Evolutionary conservation across 139 green algal species (phyloP), one percentile per base, ranked within the genome.

Genomic region (Trebouxia sp.): DNA sequence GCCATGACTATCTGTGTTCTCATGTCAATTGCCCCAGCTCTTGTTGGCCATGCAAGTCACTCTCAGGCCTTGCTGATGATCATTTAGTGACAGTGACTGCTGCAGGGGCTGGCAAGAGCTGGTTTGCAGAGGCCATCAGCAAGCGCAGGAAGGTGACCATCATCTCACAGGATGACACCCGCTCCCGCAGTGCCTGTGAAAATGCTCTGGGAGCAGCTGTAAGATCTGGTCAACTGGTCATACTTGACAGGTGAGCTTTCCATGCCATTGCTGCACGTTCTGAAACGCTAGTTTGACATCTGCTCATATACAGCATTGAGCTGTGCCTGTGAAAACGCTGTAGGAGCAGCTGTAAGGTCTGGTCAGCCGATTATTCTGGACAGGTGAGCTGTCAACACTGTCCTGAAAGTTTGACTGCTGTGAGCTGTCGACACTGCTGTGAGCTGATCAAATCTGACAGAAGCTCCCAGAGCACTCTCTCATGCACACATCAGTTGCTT

Each of bases 51-150:
- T n/a, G n/a, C n/a, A n/a, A n/a, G n/a, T n/a, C n/a, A n/a, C n/a
- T n/a, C n/a, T n/a, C n/a, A n/a, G n/a, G n/a, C n/a, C n/a, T n/a
- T 17, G 22, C 0, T 65, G 55, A 5, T 65, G 22, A 38, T n/a
- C n/a, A n/a, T n/a, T n/a, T n/a, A n/a, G n/a, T n/a, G n/a, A n/a
- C n/a, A 26, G 14, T 45, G 35, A 11, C 15, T 75, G 30, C 66
- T 76, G 38, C 41, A 77, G 67, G 67, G 38, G 67, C 67, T 28
- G 67, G 67, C n/a, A 77, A 77, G 39, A 77, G 67, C 67, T 77
- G 67, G 67, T 53, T 77, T 77, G 67, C 67, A 24, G 17, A 77
- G 39, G 67, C 41, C 41, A 10, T 77, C 8, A 77, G 41, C 67
- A 77, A 56, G 42, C 67, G 67, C 6, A 77, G 41, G 67, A 77